A percentile compares a stretch with the other conserved stretches of the same genome.
These are phyloP conservation scores for Trapa bicornis DNA, from an alignment of 345 rosid species.

Conservation along the genomic window DNA sequence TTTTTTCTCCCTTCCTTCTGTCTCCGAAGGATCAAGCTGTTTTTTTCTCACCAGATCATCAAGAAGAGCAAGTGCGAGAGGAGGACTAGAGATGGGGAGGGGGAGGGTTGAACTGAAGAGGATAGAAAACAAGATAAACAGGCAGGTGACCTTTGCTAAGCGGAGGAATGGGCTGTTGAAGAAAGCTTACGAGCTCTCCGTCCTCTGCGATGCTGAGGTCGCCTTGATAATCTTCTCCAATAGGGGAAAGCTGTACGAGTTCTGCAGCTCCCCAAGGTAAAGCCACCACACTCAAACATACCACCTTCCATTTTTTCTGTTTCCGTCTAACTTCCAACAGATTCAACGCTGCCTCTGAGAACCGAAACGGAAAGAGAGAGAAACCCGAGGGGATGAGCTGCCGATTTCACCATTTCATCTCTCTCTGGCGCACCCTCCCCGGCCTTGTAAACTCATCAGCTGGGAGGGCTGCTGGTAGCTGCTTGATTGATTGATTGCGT, in stretches of 20 bases:
- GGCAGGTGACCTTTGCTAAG: slow-evolving; percentile 99
- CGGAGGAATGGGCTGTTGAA: slow-evolving; percentile 93
- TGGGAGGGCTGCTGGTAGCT: not conserved
- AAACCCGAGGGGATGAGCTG: not conserved
- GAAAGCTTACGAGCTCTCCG: slow-evolving; percentile 99
- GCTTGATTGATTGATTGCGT: not conserved
- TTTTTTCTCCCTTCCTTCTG: not conserved
- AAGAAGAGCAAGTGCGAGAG: not conserved
- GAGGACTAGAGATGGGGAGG: slow-evolving; percentile 51
- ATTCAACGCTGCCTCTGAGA: too few relatives aligned
- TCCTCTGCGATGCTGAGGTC: slow-evolving; percentile 95
- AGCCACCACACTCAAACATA: not conserved
- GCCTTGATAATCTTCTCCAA: slow-evolving; percentile 99
- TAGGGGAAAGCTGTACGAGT: slow-evolving; percentile 98
- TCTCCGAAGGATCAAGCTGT: not conserved
- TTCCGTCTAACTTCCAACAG: too few relatives aligned
- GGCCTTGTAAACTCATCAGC: not conserved
- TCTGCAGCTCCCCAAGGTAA: slow-evolving; percentile 96
- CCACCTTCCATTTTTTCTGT: not conserved
- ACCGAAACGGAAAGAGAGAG: not conserved
- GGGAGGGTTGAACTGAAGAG: slow-evolving; percentile 99
- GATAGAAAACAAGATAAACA: slow-evolving; percentile 96
- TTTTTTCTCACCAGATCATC: too few relatives aligned
- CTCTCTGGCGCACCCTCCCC: not conserved
- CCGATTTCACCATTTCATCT: not conserved